Conservation (phyloP, 306 rosid genomes). For the Lathyrus sativus region DNA sequence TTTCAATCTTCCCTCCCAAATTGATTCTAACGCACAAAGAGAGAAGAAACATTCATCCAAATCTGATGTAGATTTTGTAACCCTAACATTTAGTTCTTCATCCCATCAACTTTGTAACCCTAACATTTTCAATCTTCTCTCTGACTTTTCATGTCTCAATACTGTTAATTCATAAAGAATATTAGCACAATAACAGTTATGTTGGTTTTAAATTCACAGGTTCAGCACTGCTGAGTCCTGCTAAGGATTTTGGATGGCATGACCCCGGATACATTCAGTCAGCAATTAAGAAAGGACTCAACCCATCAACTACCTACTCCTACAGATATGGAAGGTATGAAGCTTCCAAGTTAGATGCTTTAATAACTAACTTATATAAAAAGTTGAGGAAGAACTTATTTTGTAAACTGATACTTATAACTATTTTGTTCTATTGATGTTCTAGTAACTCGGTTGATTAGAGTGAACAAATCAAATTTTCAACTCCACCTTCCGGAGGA, state of each 20-base stretch:
- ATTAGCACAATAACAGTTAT: neutral
- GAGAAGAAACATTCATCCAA: too few species aligned
- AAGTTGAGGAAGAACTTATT: neutral
- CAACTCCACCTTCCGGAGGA: slow-evolving; percentile 85
- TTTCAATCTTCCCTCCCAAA: too few species aligned
- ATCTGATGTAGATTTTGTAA: too few species aligned
- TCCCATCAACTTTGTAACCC: too few species aligned
- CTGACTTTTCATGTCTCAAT: too few species aligned
- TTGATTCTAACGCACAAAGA: too few species aligned
- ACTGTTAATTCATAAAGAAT: too few species aligned
- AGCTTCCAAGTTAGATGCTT: too few species aligned
- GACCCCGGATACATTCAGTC: slow-evolving; percentile 92
- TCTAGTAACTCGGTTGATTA: slow-evolving; percentile 70
- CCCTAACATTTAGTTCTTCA: too few species aligned
- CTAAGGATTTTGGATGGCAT: slow-evolving; percentile 96
- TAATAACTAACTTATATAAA: neutral
- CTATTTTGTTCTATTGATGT: slow-evolving; percentile 12
- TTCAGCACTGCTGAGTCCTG: slow-evolving; percentile 64
- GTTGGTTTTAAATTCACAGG: slow-evolving; percentile 34
- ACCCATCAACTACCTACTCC: slow-evolving; percentile 62
- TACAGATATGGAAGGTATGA: slow-evolving; percentile 84
- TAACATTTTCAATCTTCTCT: too few species aligned
- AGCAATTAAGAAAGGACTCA: slow-evolving; percentile 75
- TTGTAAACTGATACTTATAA: neutral
- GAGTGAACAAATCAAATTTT: slow-evolving; percentile 62